A percentile compares a stretch with the other conserved stretches of the same genome.
Evolutionary conservation across 2,329 filamentous ascomycete species (phyloP).

Genomic region (Cryphonectria radicalis): DNA sequence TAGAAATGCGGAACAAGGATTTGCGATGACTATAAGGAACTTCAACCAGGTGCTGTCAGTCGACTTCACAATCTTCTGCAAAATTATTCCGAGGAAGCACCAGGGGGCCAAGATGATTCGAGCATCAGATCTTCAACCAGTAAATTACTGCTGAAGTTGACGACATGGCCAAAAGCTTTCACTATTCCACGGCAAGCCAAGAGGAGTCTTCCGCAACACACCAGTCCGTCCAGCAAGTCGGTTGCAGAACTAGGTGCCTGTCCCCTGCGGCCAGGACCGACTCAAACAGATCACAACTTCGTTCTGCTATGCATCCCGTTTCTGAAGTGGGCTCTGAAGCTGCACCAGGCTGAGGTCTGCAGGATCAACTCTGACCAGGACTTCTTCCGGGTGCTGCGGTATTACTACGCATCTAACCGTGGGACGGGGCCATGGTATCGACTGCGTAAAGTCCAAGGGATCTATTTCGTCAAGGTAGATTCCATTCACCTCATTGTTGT

Average conservation of each 20-base stretch:
- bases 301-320: constrained; percentile 32
- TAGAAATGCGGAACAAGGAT: constrained; percentile 19
- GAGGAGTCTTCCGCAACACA: neutral
- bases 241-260: constrained; percentile 11
- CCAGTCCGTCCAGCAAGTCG: neutral
- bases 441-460: constrained; percentile 3
- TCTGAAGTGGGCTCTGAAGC: constrained; percentile 23
- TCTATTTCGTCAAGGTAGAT: constrained; percentile 23
- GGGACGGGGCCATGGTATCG: constrained; percentile 28
- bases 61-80: neutral
- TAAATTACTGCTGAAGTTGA: neutral
- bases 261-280: neutral
- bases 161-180: neutral
- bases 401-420: constrained; percentile 25
- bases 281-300: constrained; percentile 26
- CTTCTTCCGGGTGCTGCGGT: constrained; percentile 31
- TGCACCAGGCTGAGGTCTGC: constrained; percentile 33
- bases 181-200: neutral
- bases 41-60: constrained; percentile 2
- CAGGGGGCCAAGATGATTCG: neutral
- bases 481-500: neutral
- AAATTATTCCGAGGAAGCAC: neutral
- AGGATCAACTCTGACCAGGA: constrained; percentile 32
- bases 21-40: constrained; percentile 21
- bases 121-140: neutral